Conservation (phyloP, 495 filamentous ascomycete species). For the Penicillium subrubescens region DNA sequence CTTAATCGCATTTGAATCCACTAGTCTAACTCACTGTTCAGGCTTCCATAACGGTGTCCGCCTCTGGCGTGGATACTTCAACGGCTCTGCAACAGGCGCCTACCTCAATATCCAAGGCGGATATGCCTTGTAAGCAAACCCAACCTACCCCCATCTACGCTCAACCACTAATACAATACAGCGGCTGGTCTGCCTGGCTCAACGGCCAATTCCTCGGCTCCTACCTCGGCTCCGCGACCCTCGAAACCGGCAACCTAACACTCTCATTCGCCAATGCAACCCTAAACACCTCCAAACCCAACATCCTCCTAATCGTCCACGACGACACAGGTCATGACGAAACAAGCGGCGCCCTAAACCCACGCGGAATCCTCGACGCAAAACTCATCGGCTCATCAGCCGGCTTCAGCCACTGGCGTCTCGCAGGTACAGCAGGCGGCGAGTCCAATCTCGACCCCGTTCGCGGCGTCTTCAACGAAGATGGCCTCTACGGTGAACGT, state of each 20-base stretch:
- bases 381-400: constrained; percentile 42
- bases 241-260: constrained; percentile 32
- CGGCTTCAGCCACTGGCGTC: constrained; percentile 62
- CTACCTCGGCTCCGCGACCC: constrained; percentile 54
- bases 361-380: constrained; percentile 67
- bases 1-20: not conserved
- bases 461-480: constrained; percentile 76
- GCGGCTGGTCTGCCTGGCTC: constrained; percentile 58
- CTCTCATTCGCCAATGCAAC: constrained; percentile 45
- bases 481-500: constrained; percentile 67
- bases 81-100: constrained; percentile 52
- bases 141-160: not conserved
- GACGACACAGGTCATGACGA: constrained; percentile 73
- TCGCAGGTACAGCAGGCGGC: constrained; percentile 73
- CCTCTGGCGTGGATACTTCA: constrained; percentile 72
- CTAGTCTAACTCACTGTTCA: not conserved
- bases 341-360: constrained; percentile 64
- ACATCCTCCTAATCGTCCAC: constrained; percentile 69
- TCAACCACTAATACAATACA: constrained; percentile 7
- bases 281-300: constrained; percentile 50
- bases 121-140: constrained; percentile 47
- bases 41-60: constrained; percentile 69
- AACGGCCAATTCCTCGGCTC: constrained; percentile 57
- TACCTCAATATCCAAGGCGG: constrained; percentile 65
- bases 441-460: constrained; percentile 65